These are phyloP conservation scores for Baorangia bicolor DNA, from an alignment of 768 basidiomycete genomes.

Conservation along the genomic window DNA sequence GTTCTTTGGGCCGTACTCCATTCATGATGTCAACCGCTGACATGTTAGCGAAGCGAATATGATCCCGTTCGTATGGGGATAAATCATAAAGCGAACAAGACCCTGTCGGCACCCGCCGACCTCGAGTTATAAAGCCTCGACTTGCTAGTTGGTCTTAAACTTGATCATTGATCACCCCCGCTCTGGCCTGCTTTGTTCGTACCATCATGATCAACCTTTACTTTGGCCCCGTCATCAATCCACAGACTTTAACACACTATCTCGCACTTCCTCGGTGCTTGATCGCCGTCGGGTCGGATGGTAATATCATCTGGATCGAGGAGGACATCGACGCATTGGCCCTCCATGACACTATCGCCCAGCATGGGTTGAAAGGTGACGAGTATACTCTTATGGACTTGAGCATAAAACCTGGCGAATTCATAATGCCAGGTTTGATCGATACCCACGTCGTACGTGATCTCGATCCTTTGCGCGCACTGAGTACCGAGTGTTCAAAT, in stretches of 20 bases:
- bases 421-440: constrained; percentile 82
- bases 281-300: constrained; percentile 48
- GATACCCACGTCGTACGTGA: constrained; percentile 83
- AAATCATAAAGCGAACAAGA: not conserved
- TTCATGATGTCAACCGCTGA: not conserved
- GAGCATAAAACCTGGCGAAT: constrained; percentile 46
- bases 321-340: constrained; percentile 49
- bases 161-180: not conserved
- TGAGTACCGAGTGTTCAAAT: not conserved
- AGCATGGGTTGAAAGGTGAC: constrained; percentile 46
- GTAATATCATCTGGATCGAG: constrained; percentile 70
- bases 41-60: not conserved
- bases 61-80: not conserved
- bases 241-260: constrained; percentile 42
- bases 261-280: constrained; percentile 52
- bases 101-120: not conserved
- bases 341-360: constrained; percentile 50
- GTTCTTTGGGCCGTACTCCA: not conserved
- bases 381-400: constrained; percentile 34
- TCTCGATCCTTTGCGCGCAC: not conserved
- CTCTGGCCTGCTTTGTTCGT: not conserved
- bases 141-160: not conserved
- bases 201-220: constrained; percentile 36
- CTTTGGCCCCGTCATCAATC: constrained; percentile 60
- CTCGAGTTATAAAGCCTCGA: not conserved